These are phyloP conservation scores for Huntiella savannae DNA, from an alignment of 2,329 filamentous ascomycete genomes.

Conservation along the genomic window DNA sequence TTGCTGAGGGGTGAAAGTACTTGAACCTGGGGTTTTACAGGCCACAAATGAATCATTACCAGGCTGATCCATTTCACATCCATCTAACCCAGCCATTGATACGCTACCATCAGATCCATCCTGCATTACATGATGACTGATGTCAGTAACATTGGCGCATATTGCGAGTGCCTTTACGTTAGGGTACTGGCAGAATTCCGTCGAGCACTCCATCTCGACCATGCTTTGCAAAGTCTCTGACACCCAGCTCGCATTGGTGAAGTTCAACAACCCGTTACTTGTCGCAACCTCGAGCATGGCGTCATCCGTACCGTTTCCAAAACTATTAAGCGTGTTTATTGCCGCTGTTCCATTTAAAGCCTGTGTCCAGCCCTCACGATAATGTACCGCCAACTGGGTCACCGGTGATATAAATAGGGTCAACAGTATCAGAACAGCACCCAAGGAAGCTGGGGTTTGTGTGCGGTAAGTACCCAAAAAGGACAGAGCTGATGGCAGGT, in stretches of 20 bases:
- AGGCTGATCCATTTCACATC: conserved; percentile 4
- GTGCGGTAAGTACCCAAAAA: conserved; percentile 14
- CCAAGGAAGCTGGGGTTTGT: conserved; percentile 15
- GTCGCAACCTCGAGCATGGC: neutral
- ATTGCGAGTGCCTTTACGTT: conserved; percentile 14
- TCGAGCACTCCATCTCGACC: conserved; percentile 7
- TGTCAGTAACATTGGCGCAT: conserved; percentile 14
- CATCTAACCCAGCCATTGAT: conserved; percentile 1
- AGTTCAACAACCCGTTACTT: neutral
- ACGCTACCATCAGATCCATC: neutral
- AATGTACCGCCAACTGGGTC: conserved; percentile 10
- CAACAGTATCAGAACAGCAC: conserved; percentile 14
- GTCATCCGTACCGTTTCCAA: neutral
- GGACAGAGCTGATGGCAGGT: conserved; percentile 13
- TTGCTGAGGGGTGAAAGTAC: conserved; percentile 14
- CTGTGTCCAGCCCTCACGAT: neutral
- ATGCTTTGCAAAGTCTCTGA: neutral
- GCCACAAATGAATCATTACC: conserved; percentile 6
- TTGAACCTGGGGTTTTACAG: conserved; percentile 11
- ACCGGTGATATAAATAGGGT: conserved; percentile 12
- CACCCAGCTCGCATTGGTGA: neutral
- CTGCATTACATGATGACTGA: conserved; percentile 13
- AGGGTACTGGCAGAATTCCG: conserved; percentile 14
- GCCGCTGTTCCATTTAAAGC: neutral
- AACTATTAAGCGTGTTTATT: conserved; percentile 1